A percentile compares a stretch with the other conserved stretches of the same genome.
phyloP scores from a whole-genome alignment of 192 early-diverging fungal genomes.

The Cladochytrium replicatum region DNA sequence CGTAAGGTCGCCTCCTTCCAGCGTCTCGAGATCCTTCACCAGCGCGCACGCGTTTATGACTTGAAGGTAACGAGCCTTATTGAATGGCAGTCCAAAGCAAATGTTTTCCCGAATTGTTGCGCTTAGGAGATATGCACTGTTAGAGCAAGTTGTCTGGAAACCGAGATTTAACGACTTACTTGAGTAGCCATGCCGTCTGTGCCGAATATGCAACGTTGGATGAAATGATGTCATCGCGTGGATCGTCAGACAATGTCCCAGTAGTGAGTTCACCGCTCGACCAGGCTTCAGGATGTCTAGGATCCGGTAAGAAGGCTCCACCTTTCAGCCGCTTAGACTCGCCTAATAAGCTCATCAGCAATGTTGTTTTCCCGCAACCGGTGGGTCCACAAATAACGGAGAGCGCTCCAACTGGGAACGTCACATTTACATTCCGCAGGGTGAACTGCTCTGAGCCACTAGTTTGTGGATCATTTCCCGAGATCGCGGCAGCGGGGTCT shows the following conservation, averaged over 20 bases:
- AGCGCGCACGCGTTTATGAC: slow-evolving; percentile 83
- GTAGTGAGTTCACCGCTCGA: too few relatives aligned
- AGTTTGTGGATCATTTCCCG: slow-evolving; percentile 2
- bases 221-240: not conserved
- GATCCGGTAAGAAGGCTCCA: slow-evolving; percentile 17
- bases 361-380: slow-evolving; percentile 4
- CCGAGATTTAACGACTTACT: too few relatives aligned
- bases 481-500: too few relatives aligned
- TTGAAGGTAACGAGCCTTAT: slow-evolving; percentile 62
- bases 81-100: slow-evolving; percentile 66
- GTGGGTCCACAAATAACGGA: not conserved
- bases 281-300: not conserved
- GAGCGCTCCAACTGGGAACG: slow-evolving; percentile 14
- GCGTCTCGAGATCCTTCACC: slow-evolving; percentile 68
- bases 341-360: slow-evolving; percentile 25
- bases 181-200: slow-evolving; percentile 49
- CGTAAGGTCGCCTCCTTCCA: slow-evolving; percentile 79
- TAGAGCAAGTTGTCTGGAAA: too few relatives aligned
- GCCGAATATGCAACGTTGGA: slow-evolving; percentile 67
- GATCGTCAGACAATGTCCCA: not conserved
- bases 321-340: slow-evolving; percentile 50
- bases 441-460: not conserved
- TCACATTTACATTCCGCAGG: not conserved
- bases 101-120: slow-evolving; percentile 62
- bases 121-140: slow-evolving; percentile 47